Evolutionary conservation across 1,284 basidiomycete genomes (phyloP), one percentile per base, ranked within the genome.

Genomic region (Grifola frondosa): DNA sequence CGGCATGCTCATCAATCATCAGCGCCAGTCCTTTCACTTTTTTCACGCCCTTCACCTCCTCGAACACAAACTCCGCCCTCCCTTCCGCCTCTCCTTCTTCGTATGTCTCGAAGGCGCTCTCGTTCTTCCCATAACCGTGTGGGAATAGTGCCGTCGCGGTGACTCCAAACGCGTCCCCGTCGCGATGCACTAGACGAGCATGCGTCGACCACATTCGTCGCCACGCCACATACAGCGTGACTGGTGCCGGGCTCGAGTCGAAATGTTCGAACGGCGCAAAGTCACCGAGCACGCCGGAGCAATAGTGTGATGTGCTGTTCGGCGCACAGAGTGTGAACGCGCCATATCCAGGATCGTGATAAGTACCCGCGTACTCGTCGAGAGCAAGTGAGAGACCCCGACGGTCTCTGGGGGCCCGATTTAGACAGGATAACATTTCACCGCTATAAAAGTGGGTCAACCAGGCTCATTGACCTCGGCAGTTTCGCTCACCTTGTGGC

Each of bases 341-440:
- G 22, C 65, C 68, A 21, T 73, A 71, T 6, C 62, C 67, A 1
- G 57, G 42, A 39, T 64, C 54, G 11, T 36, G 11, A 48, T 68
- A 73, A 0, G 63, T 68, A 5, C 71, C 70, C 30, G 51, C 32
- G 38, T 46, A 49, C 3, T 41, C 20, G 7, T 46, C 35, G n/a
- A 44, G 15, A 30, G 25, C 30, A 30, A 54, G 23, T 29, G 45
- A 17, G 34, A 42, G 22, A 6, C 21, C 29, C 11, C 15, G 21
- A 25, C 33, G 41, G 26, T 42, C 47, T 16, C 38, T 38, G 6
- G 23, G 32, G 26, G n/a, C n/a, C n/a, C n/a, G n/a, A n/a, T n/a
- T n/a, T n/a, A n/a, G n/a, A n/a, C n/a, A n/a, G n/a, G n/a, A n/a
- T n/a, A n/a, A n/a, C n/a, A n/a, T n/a, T n/a, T n/a, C n/a, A n/a